Percentiles rank a stretch among this genome's conserved stretches.
These are phyloP conservation scores for Xylaria sp. DNA, from an alignment of 2,329 filamentous ascomycete species.

Conservation along the genomic window DNA sequence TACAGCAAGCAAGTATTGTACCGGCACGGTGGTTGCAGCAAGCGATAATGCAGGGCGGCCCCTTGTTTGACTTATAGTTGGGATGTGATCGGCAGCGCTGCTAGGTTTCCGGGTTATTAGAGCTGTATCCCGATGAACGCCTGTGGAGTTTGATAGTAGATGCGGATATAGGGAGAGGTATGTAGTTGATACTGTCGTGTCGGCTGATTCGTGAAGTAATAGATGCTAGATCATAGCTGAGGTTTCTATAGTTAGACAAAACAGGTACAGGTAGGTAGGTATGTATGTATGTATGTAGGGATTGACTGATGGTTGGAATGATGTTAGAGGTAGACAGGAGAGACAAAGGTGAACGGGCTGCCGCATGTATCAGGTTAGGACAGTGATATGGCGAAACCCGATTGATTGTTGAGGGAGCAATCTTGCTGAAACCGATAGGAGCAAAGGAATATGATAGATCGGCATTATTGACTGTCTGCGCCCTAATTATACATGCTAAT, in stretches of 20 bases:
- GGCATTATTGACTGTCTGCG: background rate
- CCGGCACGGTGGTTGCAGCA: no score
- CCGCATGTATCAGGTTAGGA: background rate
- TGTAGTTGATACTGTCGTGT: background rate
- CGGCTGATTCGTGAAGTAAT: background rate
- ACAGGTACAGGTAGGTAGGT: background rate
- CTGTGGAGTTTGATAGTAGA: background rate
- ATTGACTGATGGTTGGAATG: conserved; percentile 21
- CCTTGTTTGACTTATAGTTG: conserved; percentile 8
- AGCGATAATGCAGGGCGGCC: conserved; percentile 23
- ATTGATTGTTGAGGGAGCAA: background rate
- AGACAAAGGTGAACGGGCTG: conserved; percentile 3
- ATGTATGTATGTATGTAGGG: background rate
- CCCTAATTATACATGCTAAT: conserved; percentile 19
- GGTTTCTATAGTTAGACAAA: background rate
- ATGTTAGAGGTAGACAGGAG: background rate
- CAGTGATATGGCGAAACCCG: background rate
- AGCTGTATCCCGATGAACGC: background rate
- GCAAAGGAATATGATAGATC: background rate
- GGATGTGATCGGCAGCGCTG: conserved; percentile 21
- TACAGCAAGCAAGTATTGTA: no score
- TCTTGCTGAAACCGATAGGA: background rate
- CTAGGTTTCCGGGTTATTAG: conserved; percentile 1
- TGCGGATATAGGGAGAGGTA: background rate
- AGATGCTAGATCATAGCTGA: background rate